Conservation (phyloP, 2,329 filamentous ascomycete species). For the Stagonosporopsis chrysanthemi region DNA sequence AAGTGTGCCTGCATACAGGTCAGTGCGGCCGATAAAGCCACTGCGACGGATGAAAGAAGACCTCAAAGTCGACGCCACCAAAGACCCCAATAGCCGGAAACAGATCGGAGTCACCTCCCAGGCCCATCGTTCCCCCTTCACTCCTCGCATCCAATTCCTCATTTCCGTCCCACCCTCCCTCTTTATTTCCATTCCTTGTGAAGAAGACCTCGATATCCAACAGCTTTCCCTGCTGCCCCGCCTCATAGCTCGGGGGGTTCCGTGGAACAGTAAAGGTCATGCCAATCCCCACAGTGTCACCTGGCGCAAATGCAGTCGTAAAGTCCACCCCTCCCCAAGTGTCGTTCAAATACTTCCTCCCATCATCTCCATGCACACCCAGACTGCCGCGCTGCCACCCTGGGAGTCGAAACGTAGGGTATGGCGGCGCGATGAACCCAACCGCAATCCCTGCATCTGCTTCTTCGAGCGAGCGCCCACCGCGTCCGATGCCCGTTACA, state of each 20-base stretch:
- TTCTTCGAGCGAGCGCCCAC: slow-evolving; percentile 37
- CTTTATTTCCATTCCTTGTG: slow-evolving; percentile 68
- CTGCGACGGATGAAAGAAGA: slow-evolving; percentile 65
- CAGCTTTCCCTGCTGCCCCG: slow-evolving; percentile 29
- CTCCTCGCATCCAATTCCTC: slow-evolving; percentile 75
- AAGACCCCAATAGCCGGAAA: slow-evolving; percentile 75
- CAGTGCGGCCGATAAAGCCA: slow-evolving; percentile 61
- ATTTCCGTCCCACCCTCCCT: slow-evolving; percentile 73
- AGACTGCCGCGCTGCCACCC: slow-evolving; percentile 81
- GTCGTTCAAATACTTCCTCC: slow-evolving; percentile 78
- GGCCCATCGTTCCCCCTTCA: slow-evolving; percentile 66
- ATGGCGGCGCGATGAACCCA: slow-evolving; percentile 76
- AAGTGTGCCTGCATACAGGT: neutral
- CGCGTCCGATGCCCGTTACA: slow-evolving; percentile 56
- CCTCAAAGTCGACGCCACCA: slow-evolving; percentile 72
- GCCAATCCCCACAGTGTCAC: slow-evolving; percentile 74
- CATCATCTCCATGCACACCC: slow-evolving; percentile 82
- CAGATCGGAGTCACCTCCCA: slow-evolving; percentile 76
- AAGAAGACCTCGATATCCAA: slow-evolving; percentile 71
- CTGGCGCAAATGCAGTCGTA: slow-evolving; percentile 66
- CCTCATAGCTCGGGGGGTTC: slow-evolving; percentile 47
- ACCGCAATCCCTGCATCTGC: slow-evolving; percentile 68
- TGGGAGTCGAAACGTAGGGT: slow-evolving; percentile 78
- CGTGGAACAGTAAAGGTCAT: slow-evolving; percentile 64
- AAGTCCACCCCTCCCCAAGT: slow-evolving; percentile 76